A percentile compares a stretch with the other conserved stretches of the same genome.
Conservation (phyloP, 2,329 filamentous ascomycete genomes). For the Byssoonygena ceratinophila region DNA sequence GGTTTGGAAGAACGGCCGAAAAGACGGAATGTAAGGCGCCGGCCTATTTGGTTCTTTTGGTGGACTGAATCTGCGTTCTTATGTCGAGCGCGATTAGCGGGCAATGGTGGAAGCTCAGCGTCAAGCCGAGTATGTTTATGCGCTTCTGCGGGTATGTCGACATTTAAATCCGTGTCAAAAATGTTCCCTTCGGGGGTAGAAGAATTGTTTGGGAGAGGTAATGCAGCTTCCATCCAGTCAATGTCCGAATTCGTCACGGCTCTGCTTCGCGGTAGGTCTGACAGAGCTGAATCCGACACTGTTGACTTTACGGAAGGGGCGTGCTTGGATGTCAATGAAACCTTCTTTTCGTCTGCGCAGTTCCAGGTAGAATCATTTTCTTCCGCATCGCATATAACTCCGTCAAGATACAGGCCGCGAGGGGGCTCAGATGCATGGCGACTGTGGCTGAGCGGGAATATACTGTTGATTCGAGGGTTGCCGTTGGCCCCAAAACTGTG, state of each 20-base stretch:
- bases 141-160: background rate
- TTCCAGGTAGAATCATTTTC: background rate
- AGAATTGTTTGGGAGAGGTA: slow-evolving; percentile 16
- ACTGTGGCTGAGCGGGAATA: slow-evolving; percentile 24
- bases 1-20: slow-evolving; percentile 2
- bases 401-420: background rate
- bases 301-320: background rate
- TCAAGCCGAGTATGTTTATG: background rate
- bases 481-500: slow-evolving; percentile 19
- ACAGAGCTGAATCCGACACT: slow-evolving; percentile 1
- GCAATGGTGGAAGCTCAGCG: background rate
- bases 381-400: background rate
- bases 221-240: slow-evolving; percentile 35
- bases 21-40: background rate
- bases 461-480: slow-evolving; percentile 22
- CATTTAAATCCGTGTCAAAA: background rate
- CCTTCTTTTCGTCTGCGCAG: background rate
- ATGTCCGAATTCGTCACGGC: slow-evolving; percentile 22
- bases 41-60: background rate
- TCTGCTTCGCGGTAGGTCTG: background rate
- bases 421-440: slow-evolving; percentile 6
- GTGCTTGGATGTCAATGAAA: background rate
- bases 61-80: background rate
- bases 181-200: slow-evolving; percentile 17
- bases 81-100: background rate